Percentiles rank a stretch among this genome's conserved stretches.
Evolutionary conservation across 345 rosid genomes (phyloP).

Genomic region (Populus nigra): DNA sequence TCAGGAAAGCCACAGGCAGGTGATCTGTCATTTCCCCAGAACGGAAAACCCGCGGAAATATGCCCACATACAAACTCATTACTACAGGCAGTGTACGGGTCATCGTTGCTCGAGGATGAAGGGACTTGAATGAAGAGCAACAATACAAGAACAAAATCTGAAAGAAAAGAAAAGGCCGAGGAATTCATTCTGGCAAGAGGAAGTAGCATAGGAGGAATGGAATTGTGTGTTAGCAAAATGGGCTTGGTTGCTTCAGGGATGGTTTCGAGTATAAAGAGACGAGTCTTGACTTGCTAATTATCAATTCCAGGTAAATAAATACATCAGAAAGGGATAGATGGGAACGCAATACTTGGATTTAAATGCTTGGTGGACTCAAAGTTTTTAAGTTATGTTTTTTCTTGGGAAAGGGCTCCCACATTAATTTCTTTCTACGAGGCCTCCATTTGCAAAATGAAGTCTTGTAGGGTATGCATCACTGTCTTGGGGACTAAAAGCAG

Average conservation of each 20-base stretch:
- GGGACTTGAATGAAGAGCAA: background rate
- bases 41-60: constrained; percentile 34
- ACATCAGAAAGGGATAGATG: background rate
- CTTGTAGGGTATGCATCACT: too few relatives aligned
- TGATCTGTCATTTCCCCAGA: constrained; percentile 27
- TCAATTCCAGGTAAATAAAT: background rate
- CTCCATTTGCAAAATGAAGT: too few relatives aligned
- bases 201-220: background rate
- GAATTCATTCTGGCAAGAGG: background rate
- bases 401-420: background rate
- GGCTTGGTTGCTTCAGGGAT: background rate
- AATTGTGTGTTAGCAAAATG: background rate
- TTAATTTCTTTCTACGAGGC: background rate
- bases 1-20: constrained; percentile 23
- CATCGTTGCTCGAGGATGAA: background rate
- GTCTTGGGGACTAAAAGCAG: background rate
- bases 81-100: background rate
- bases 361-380: too few relatives aligned
- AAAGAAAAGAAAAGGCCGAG: background rate
- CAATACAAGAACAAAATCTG: background rate
- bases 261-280: too few relatives aligned
- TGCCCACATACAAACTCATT: constrained; percentile 28
- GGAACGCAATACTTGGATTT: background rate
- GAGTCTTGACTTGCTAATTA: background rate
- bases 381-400: too few relatives aligned